Evolutionary conservation across 306 rosid species (phyloP).

Genomic region (Quillaja saponaria): DNA sequence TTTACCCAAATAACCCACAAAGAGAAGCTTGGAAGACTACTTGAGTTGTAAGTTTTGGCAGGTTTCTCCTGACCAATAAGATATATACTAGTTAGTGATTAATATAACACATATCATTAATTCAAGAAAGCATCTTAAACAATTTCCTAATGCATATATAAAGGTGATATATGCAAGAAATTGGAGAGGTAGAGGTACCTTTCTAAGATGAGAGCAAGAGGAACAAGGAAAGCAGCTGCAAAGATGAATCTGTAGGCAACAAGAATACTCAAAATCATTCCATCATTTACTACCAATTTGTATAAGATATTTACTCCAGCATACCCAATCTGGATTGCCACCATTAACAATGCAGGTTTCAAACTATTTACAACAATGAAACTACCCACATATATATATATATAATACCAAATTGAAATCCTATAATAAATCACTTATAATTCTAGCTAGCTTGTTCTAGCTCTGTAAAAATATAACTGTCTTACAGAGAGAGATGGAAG

Average conservation of each 20-base stretch:
- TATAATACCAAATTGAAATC: too few relatives aligned
- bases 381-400: background rate
- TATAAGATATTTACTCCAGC: slow-evolving; percentile 60
- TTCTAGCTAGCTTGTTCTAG: too few relatives aligned
- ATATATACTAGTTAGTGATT: background rate
- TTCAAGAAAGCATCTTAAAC: background rate
- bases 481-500: background rate
- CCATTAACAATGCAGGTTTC: slow-evolving; percentile 51
- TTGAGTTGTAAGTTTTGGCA: slow-evolving; percentile 42
- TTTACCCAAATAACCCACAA: slow-evolving; percentile 71
- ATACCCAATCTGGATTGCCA: slow-evolving; percentile 36
- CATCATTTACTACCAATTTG: slow-evolving; percentile 59
- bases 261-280: slow-evolving; percentile 51
- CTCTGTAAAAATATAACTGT: slow-evolving; percentile 7
- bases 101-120: too few relatives aligned
- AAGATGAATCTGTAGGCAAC: slow-evolving; percentile 65
- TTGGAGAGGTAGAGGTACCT: slow-evolving; percentile 32
- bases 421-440: too few relatives aligned
- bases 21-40: slow-evolving; percentile 51
- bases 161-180: background rate
- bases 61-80: slow-evolving; percentile 34
- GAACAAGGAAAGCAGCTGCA: slow-evolving; percentile 57
- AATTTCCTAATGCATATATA: background rate
- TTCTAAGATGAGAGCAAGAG: slow-evolving; percentile 58
- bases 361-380: slow-evolving; percentile 18